phyloP scores from a whole-genome alignment of 139 green algal species.

The Haematococcus lacustris region DNA sequence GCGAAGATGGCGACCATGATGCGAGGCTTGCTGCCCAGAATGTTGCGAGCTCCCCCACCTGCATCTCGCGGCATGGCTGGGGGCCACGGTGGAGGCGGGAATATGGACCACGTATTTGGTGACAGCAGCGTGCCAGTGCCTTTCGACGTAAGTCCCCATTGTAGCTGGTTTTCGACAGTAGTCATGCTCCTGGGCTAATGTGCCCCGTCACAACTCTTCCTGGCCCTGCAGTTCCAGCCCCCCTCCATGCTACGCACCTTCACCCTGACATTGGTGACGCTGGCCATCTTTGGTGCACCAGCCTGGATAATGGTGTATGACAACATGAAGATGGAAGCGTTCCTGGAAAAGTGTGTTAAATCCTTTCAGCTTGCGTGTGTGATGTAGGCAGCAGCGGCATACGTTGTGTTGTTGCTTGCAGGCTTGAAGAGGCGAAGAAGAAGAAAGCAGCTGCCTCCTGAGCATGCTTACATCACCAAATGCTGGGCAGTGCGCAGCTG shows the following conservation, averaged over 20 bases:
- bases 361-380: background rate
- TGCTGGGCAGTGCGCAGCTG: background rate
- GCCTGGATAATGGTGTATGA: conserved; percentile 14
- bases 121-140: conserved; percentile 11
- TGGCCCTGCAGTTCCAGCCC: conserved; percentile 12
- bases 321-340: conserved; percentile 13
- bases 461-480: background rate
- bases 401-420: too few species aligned
- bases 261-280: conserved; percentile 3
- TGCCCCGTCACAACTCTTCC: background rate
- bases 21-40: conserved; percentile 4
- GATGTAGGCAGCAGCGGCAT: too few species aligned
- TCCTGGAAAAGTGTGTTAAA: conserved; percentile 11
- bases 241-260: conserved; percentile 10
- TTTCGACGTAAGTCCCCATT: conserved; percentile 12
- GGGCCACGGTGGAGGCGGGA: conserved; percentile 7
- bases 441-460: background rate
- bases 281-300: conserved; percentile 11
- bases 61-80: conserved; percentile 8
- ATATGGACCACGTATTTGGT: conserved; percentile 21
- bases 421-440: background rate
- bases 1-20: too few species aligned
- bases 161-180: background rate
- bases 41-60: too few species aligned
- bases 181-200: background rate